These are phyloP conservation scores for Nidula microcarpa DNA, from an alignment of 768 basidiomycete species.

Conservation along the genomic window DNA sequence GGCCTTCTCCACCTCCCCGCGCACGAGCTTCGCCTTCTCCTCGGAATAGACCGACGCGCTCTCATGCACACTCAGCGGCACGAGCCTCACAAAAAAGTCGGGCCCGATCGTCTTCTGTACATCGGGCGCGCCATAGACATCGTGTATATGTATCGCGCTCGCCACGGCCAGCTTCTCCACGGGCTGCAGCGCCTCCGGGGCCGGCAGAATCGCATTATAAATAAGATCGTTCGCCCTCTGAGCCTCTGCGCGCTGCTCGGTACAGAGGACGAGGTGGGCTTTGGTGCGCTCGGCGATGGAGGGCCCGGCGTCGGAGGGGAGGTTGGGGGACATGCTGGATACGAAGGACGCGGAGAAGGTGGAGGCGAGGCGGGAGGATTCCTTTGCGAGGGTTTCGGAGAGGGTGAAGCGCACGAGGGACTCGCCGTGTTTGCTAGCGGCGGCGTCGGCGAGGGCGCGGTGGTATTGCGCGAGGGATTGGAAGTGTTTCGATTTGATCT, in stretches of 20 bases:
- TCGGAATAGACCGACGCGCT: conserved; percentile 96
- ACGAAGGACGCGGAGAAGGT: conserved; percentile 72
- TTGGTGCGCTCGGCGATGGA: conserved; percentile 83
- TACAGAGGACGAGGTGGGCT: conserved; percentile 71
- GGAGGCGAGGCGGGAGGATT: conserved; percentile 67
- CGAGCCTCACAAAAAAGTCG: conserved; percentile 82
- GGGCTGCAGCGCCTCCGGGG: conserved; percentile 69
- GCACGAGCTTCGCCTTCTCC: conserved; percentile 92
- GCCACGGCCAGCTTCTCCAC: conserved; percentile 86
- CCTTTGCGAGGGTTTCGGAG: conserved; percentile 79
- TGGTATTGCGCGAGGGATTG: conserved; percentile 84
- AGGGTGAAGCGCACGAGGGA: conserved; percentile 75
- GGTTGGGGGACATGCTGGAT: conserved; percentile 69
- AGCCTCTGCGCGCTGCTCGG: conserved; percentile 73
- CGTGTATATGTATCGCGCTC: conserved; percentile 87
- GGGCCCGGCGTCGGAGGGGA: conserved; percentile 82
- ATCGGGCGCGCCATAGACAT: conserved; percentile 86
- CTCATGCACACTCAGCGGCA: conserved; percentile 94
- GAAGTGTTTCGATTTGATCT: conserved; percentile 92
- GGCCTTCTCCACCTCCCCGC: conserved; percentile 83
- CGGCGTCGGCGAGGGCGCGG: conserved; percentile 73
- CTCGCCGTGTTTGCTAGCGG: conserved; percentile 81
- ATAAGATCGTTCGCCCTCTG: conserved; percentile 94
- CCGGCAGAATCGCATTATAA: conserved; percentile 87
- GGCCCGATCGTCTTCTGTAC: conserved; percentile 94